These are phyloP conservation scores for Myriosclerotinia duriaeana DNA, from an alignment of 2,329 filamentous ascomycete genomes.

Conservation along the genomic window DNA sequence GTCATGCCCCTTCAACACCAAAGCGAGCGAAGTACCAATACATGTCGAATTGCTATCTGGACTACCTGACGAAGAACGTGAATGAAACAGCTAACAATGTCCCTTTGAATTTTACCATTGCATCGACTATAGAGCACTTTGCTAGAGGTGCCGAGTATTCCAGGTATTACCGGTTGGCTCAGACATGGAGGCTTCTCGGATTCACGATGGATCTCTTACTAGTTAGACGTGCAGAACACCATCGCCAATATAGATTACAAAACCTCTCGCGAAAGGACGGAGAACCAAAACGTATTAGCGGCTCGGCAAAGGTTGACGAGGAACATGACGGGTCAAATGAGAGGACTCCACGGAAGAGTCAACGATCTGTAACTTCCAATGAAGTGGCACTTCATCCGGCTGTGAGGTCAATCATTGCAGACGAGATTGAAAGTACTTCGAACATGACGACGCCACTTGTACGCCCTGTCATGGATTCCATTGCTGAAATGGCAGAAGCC, in stretches of 20 bases:
- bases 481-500: constrained; percentile 31
- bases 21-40: constrained; percentile 56
- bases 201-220: constrained; percentile 57
- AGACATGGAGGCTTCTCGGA: constrained; percentile 62
- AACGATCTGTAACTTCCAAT: constrained; percentile 24
- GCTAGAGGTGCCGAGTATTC: constrained; percentile 57
- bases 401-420: constrained; percentile 31
- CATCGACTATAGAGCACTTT: constrained; percentile 55
- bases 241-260: constrained; percentile 51
- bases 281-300: constrained; percentile 33
- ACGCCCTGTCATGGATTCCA: constrained; percentile 47
- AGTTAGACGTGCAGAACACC: constrained; percentile 55
- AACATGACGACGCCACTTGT: constrained; percentile 61
- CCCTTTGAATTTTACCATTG: constrained; percentile 44
- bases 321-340: constrained; percentile 27
- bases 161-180: constrained; percentile 58
- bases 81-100: constrained; percentile 7
- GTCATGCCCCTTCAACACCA: constrained; percentile 53
- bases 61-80: constrained; percentile 45
- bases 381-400: constrained; percentile 28
- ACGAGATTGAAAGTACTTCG: constrained; percentile 61
- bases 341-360: constrained; percentile 34
- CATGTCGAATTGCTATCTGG: constrained; percentile 56
- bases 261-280: constrained; percentile 24
- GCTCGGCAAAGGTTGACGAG: constrained; percentile 27